Conservation (phyloP, 176 grass and related monocot genomes). For the Thalia dealbata region DNA sequence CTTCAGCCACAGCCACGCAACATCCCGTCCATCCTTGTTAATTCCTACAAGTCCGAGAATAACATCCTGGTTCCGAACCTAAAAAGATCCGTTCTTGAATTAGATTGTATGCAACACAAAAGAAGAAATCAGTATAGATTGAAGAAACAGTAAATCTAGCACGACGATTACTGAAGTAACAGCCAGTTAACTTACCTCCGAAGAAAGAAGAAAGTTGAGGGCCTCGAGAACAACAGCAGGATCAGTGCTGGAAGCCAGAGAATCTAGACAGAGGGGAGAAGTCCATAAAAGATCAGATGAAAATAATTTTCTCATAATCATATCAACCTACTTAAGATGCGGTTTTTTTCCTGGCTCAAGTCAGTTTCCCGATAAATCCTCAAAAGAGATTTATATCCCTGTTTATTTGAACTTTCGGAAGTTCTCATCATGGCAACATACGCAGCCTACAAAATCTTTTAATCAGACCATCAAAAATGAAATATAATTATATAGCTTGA, state of each 20-base stretch:
- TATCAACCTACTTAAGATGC: constrained; percentile 49
- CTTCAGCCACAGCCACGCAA: constrained; percentile 87
- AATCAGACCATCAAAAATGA: constrained; percentile 13
- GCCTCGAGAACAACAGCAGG: constrained; percentile 56
- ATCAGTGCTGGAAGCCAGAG: constrained; percentile 63
- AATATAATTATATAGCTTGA: neutral
- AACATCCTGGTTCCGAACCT: constrained; percentile 83
- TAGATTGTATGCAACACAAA: neutral
- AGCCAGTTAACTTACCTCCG: constrained; percentile 40
- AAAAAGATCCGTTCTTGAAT: constrained; percentile 11
- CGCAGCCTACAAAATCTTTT: constrained; percentile 50
- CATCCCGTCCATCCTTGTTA: constrained; percentile 35
- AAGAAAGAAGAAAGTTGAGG: constrained; percentile 48
- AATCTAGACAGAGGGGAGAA: constrained; percentile 32
- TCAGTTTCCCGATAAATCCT: constrained; percentile 81
- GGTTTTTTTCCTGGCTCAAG: constrained; percentile 78
- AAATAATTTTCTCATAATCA: neutral
- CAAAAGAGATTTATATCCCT: constrained; percentile 74
- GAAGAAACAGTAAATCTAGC: neutral
- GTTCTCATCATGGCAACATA: constrained; percentile 83
- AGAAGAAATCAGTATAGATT: neutral
- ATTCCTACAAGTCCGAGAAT: constrained; percentile 61
- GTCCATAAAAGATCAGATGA: neutral
- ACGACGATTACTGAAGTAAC: too few species aligned
- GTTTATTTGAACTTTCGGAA: constrained; percentile 52